These are phyloP conservation scores for Blastocladiella emersonii DNA, from an alignment of 371 early-diverging fungal genomes.

Conservation along the genomic window DNA sequence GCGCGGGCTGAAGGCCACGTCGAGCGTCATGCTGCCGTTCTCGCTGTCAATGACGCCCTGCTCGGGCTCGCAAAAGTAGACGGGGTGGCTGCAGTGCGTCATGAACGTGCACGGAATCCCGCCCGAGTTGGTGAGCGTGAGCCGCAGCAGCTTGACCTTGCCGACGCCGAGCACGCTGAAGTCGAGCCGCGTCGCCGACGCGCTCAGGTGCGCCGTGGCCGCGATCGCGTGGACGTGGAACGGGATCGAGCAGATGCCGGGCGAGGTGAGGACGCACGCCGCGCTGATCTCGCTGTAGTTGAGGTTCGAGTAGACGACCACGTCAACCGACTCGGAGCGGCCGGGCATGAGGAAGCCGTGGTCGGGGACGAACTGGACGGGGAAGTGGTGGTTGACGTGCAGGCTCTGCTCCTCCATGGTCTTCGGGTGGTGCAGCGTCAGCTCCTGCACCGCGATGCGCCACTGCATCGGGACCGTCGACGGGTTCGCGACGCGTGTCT, in stretches of 20 bases:
- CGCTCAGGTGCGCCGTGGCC: conserved; percentile 19
- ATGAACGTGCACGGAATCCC: background rate
- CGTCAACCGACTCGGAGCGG: conserved; percentile 26
- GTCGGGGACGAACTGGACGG: conserved; percentile 21
- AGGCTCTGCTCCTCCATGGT: conserved; percentile 9
- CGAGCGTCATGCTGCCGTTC: conserved; percentile 6
- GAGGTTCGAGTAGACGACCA: conserved; percentile 24
- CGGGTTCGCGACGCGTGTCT: conserved; percentile 26
- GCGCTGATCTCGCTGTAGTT: conserved; percentile 21
- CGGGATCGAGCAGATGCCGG: conserved; percentile 11
- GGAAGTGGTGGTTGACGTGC: background rate
- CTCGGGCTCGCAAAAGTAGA: conserved; percentile 32
- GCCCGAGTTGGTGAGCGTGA: conserved; percentile 26
- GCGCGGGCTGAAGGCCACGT: conserved; percentile 1
- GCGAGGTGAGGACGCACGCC: conserved; percentile 11
- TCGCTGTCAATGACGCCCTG: conserved; percentile 32
- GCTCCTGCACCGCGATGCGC: conserved; percentile 14
- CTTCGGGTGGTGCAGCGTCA: conserved; percentile 14
- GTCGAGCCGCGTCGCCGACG: conserved; percentile 15
- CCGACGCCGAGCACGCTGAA: conserved; percentile 35
- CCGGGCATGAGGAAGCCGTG: conserved; percentile 25
- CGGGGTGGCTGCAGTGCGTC: conserved; percentile 9
- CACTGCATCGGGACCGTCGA: conserved; percentile 22
- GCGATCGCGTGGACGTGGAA: conserved; percentile 30
- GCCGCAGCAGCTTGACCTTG: conserved; percentile 23